Conservation (phyloP, 352 stramenopile species). For the Pythium oligandrum region DNA sequence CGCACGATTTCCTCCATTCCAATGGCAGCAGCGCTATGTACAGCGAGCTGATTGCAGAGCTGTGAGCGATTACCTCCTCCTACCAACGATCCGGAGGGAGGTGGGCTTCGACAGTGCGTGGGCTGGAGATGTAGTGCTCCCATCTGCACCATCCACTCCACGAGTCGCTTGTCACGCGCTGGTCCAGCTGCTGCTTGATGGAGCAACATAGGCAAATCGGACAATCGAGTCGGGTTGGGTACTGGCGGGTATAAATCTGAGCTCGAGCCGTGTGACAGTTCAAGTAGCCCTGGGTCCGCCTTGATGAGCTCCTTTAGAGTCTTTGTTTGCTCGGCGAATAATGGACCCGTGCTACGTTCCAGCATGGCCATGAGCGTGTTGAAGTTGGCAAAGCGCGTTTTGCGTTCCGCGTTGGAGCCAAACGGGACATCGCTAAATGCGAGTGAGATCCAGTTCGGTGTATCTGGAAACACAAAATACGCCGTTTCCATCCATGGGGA, state of each 20-base stretch:
- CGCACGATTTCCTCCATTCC: no score
- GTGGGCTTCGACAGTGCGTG: constrained; percentile 1
- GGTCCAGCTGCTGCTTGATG: constrained; percentile 26
- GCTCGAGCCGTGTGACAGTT: background rate
- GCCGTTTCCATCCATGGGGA: background rate
- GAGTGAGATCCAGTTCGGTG: constrained; percentile 10
- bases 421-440: constrained; percentile 10
- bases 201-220: constrained; percentile 5
- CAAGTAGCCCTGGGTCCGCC: constrained; percentile 1
- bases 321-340: background rate
- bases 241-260: no score
- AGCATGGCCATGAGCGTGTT: constrained; percentile 15
- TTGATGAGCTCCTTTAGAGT: constrained; percentile 11
- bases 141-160: constrained; percentile 41
- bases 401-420: constrained; percentile 2
- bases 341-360: constrained; percentile 2
- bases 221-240: background rate
- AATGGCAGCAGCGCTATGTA: no score
- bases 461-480: constrained; percentile 7
- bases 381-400: constrained; percentile 10
- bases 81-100: no score
- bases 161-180: constrained; percentile 20
- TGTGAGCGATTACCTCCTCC: no score
- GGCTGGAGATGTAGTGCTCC: constrained; percentile 7
- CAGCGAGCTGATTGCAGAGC: no score